Base-by-base conservation (phyloP, 495 filamentous ascomycete species). In the Lasiosphaeria ovina region DNA sequence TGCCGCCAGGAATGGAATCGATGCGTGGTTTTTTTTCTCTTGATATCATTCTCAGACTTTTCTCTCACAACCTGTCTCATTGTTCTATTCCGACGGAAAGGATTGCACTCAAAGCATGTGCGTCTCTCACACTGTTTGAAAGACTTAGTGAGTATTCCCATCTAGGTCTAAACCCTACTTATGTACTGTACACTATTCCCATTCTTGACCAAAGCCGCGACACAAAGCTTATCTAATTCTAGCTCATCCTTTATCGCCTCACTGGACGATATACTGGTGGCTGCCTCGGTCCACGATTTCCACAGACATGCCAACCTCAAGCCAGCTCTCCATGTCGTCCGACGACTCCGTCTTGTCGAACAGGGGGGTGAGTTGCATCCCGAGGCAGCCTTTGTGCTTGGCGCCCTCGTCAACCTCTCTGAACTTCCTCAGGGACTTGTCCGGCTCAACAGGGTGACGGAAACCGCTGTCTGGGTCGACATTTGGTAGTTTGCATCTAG, bases 401-500 rank as follows among this genome's bases (percentile, higher is more conserved):
- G 89, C 85, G 5, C 93, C 92, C 12, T 78, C 73, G 75, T 96
- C 93, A 47, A 97, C 87, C 34, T 81, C 71, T 35, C 92, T 80
- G 72, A 87, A 89, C 16, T 74, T 79, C 56, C 86, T 79, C 70
- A 97, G 69, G 11, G 90, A 88, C 40, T 72, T 74, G 72, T 92
- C 87, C 14, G 93, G 92, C 75, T 97, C 88, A 6, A 72, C 76
- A 3, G 72, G 70, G 70, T 96, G 89, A 54, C 83, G 81, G n/a
- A 81, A 65, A 0, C 91, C 93, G 3, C 84, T 91, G 17, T 78
- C 78, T 14, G 81, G 91, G 72, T 96, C 83, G 3, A 93, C 88
- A 66, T 97, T 97, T 5, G 92, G 92, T 57, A 97, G 70, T 55
- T 85, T 87, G 72, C 93, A 97, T 35, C 93, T 85, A 51, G 34